Percentiles rank a stretch among this genome's conserved stretches.
Evolutionary conservation across 2,329 filamentous ascomycete species (phyloP).

Genomic region (Aureobasidium sp.): DNA sequence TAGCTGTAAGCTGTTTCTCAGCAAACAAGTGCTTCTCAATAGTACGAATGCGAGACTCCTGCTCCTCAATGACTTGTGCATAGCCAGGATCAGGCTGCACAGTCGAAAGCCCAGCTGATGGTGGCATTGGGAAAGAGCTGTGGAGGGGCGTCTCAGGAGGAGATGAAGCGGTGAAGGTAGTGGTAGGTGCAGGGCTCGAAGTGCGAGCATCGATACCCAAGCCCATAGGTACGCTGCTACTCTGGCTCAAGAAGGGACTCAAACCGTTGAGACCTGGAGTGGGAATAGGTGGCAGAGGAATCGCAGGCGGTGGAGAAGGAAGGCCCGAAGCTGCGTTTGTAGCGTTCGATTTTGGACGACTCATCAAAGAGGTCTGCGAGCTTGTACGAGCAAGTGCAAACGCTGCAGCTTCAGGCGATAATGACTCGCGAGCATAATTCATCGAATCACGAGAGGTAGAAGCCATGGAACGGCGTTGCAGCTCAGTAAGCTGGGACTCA

Average conservation of each 20-base stretch:
- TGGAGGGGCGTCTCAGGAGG: constrained; percentile 33
- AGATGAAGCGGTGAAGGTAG: background rate
- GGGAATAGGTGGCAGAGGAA: constrained; percentile 89
- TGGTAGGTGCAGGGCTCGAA: constrained; percentile 43
- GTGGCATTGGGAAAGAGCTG: constrained; percentile 1
- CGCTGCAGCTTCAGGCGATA: constrained; percentile 34
- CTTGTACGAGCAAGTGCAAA: constrained; percentile 40
- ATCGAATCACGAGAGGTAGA: constrained; percentile 21
- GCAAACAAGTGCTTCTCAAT: constrained; percentile 96
- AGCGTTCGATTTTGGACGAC: constrained; percentile 50
- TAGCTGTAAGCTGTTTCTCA: constrained; percentile 92
- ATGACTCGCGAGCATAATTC: constrained; percentile 29
- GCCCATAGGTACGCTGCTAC: background rate
- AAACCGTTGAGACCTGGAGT: constrained; percentile 29
- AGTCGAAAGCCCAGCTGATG: constrained; percentile 35
- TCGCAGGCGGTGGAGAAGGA: constrained; percentile 88
- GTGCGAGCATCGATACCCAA: constrained; percentile 33
- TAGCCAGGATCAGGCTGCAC: constrained; percentile 53
- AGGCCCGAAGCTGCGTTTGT: constrained; percentile 65
- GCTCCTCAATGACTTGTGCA: constrained; percentile 73
- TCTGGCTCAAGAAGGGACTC: background rate
- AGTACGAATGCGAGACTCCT: constrained; percentile 86
- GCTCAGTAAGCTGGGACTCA: constrained; percentile 60
- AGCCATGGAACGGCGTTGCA: constrained; percentile 24
- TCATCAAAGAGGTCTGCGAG: constrained; percentile 18